These are phyloP conservation scores for Fraxinus latifolia DNA, from an alignment of 305 asterid genomes.

Conservation along the genomic window DNA sequence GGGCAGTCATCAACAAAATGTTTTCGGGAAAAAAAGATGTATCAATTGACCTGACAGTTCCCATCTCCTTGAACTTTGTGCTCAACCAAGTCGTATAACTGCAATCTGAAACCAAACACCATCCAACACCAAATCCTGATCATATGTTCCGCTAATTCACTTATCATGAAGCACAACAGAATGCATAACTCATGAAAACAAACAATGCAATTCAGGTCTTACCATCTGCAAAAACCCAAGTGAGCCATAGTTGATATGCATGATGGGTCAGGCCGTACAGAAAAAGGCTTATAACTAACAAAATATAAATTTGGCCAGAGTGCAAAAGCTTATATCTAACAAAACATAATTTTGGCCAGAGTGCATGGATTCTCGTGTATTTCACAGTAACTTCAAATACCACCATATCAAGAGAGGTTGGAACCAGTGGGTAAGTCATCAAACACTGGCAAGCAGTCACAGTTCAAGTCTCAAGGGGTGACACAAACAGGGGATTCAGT, in stretches of 20 bases:
- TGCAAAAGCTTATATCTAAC: background rate
- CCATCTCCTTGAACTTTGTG: conserved; percentile 93
- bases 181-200: background rate
- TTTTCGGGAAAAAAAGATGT: background rate
- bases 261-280: background rate
- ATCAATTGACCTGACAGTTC: conserved; percentile 62
- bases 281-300: background rate
- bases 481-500: background rate
- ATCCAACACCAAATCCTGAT: conserved; percentile 25
- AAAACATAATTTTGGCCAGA: background rate
- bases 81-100: conserved; percentile 77
- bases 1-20: background rate
- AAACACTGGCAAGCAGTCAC: background rate
- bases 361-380: background rate
- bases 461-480: background rate
- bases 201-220: background rate
- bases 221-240: background rate
- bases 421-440: background rate
- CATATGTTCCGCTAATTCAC: conserved; percentile 19
- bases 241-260: background rate
- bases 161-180: background rate
- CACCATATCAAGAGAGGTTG: background rate
- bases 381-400: background rate
- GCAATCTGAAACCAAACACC: conserved; percentile 59
- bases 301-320: background rate